phyloP scores from a whole-genome alignment of 1,284 basidiomycete genomes.

The Coniferiporia weirii region DNA sequence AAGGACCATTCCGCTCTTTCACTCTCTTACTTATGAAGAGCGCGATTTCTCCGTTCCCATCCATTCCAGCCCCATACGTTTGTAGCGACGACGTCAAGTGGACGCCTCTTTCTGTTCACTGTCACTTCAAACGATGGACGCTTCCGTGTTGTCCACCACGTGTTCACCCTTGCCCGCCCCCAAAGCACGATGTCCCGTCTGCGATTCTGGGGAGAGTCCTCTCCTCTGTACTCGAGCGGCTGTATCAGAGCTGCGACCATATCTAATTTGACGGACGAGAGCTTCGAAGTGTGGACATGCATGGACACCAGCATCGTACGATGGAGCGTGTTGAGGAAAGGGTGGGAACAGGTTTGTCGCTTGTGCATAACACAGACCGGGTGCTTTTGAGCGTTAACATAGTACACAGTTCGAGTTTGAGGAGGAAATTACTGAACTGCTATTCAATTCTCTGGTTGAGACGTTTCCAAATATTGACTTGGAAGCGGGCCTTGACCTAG shows the following conservation, averaged over 20 bases:
- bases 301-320: conserved; percentile 16
- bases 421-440: conserved; percentile 5
- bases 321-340: conserved; percentile 20
- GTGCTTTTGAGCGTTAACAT: not conserved
- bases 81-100: conserved; percentile 60
- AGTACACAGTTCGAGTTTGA: conserved; percentile 12
- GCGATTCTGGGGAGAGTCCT: conserved; percentile 2
- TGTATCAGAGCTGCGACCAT: conserved; percentile 7
- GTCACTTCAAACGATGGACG: conserved; percentile 65
- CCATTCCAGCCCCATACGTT: conserved; percentile 53
- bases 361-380: not conserved
- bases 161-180: conserved; percentile 56
- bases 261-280: conserved; percentile 2
- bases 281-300: conserved; percentile 19
- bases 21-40: not conserved
- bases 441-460: not conserved
- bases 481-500: conserved; percentile 12
- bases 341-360: conserved; percentile 18
- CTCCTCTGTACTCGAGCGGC: conserved; percentile 8
- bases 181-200: conserved; percentile 11
- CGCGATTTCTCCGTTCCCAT: not conserved
- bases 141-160: conserved; percentile 49
- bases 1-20: conserved; percentile 24
- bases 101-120: conserved; percentile 58
- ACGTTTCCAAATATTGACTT: conserved; percentile 5